These are phyloP conservation scores for Pleomassaria siparia DNA, from an alignment of 2,329 filamentous ascomycete species.

Conservation along the genomic window DNA sequence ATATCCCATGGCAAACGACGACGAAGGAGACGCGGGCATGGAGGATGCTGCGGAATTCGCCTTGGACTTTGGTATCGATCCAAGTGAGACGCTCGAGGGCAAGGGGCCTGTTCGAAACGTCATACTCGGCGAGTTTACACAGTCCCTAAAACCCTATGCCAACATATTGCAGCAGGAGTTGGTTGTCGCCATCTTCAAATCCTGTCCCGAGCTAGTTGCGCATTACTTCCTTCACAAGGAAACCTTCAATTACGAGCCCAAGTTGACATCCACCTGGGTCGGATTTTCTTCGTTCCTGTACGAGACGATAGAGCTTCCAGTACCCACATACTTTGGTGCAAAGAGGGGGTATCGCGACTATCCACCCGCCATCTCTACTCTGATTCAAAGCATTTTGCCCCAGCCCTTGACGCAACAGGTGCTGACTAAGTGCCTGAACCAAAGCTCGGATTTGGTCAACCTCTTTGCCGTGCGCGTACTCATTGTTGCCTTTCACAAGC, in stretches of 20 bases:
- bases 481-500: conserved; percentile 75
- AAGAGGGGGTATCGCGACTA: conserved; percentile 61
- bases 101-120: conserved; percentile 77
- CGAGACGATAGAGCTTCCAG: conserved; percentile 71
- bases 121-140: conserved; percentile 75
- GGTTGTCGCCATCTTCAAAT: conserved; percentile 74
- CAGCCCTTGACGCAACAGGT: conserved; percentile 78
- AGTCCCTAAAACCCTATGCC: conserved; percentile 79
- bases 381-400: conserved; percentile 85
- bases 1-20: conserved; percentile 72
- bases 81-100: conserved; percentile 68
- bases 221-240: conserved; percentile 83
- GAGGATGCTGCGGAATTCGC: conserved; percentile 49
- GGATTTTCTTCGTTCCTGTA: conserved; percentile 90
- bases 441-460: conserved; percentile 75
- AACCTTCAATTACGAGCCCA: conserved; percentile 81
- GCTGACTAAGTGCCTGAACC: conserved; percentile 75
- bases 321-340: conserved; percentile 73
- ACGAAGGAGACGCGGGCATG: conserved; percentile 45
- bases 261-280: conserved; percentile 90
- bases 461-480: conserved; percentile 84
- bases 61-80: conserved; percentile 68
- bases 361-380: conserved; percentile 76
- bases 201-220: conserved; percentile 81
- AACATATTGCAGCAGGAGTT: conserved; percentile 80